Conservation (phyloP, 192 early-diverging fungal genomes). For the Rhizophagus clarus region DNA sequence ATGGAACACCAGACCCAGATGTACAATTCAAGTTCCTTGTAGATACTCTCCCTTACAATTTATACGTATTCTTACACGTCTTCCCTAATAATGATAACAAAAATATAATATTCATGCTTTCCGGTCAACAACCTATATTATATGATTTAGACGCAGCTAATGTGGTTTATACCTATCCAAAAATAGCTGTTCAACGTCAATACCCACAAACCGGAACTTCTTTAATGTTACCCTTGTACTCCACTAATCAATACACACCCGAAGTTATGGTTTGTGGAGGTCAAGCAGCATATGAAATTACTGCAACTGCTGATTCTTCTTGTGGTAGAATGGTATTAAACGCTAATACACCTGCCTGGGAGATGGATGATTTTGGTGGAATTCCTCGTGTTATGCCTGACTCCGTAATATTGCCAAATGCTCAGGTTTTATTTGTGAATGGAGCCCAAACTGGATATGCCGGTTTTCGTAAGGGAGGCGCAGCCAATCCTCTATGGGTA, state of each 20-base stretch:
- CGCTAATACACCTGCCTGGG: conserved; percentile 45
- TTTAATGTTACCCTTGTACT: conserved; percentile 57
- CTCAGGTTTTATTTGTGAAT: conserved; percentile 59
- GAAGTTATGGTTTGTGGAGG: conserved; percentile 67
- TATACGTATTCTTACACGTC: conserved; percentile 52
- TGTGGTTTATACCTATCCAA: conserved; percentile 44
- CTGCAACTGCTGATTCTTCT: conserved; percentile 40
- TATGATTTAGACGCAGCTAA: conserved; percentile 47
- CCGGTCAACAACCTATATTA: conserved; percentile 51
- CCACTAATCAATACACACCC: conserved; percentile 54
- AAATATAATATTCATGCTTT: conserved; percentile 50
- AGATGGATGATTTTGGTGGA: conserved; percentile 47
- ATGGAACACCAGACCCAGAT: conserved; percentile 27
- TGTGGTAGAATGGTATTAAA: conserved; percentile 53
- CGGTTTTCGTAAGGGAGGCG: conserved; percentile 37
- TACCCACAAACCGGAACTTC: conserved; percentile 62
- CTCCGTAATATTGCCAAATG: conserved; percentile 50
- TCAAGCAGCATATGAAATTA: conserved; percentile 32
- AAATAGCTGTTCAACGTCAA: conserved; percentile 48
- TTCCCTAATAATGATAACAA: conserved; percentile 45
- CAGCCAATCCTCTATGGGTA: neutral
- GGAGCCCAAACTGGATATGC: conserved; percentile 57
- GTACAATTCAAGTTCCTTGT: conserved; percentile 47
- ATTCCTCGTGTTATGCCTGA: conserved; percentile 57
- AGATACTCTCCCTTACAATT: conserved; percentile 54